Base-by-base conservation (phyloP, 2,329 filamentous ascomycete species). In the Epichloe hybrida region DNA sequence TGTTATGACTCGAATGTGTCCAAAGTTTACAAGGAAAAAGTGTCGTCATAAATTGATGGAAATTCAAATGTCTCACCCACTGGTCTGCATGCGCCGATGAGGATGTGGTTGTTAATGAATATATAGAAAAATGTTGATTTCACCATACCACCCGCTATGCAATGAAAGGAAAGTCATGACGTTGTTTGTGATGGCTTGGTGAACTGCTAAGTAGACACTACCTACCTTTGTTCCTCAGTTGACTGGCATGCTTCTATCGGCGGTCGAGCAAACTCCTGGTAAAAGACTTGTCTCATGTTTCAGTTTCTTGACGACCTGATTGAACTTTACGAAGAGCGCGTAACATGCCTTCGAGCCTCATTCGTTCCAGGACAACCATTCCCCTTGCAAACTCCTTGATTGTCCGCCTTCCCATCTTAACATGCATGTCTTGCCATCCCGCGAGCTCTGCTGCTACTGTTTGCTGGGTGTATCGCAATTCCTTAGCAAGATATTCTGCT, bases 371-470 rank as follows among this genome's bases (percentile, higher is more conserved):
- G 4, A 95, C 79, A 27, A 97, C 73, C 77, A 90, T 89, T 35
- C 80, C 80, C 61, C 75, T 78, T 17, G 86, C 91, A 58, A 95
- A 79, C 45, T 88, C 81, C 56, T 76, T 80, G 54, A 96, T 78
- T 31, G 88, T 86, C 52, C 78, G 78, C 54, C 82, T 73, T 1
- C 86, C 89, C 69, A 87, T 81, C 60, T 79, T 80, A 57, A 88
- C 87, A 61, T 95, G 82, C 70, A 89, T 80, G 40, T 94, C 88
- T 61, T 95, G 90, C 88, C 93, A 98, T 15, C 87, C 89, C 0
- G 93, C 93, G 51, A 98, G 67, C 69, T 98, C 93, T 2, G 81
- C 77, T 6, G 94, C 91, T 23, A 97, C 91, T 13, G 91, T 88
- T 66, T 94, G 88, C 69, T 96, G 91, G 46, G 90, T 95, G 66